Evolutionary conservation across 2,329 filamentous ascomycete genomes (phyloP), one percentile per base, ranked within the genome.

Genomic region (Juglanconis juglandina): DNA sequence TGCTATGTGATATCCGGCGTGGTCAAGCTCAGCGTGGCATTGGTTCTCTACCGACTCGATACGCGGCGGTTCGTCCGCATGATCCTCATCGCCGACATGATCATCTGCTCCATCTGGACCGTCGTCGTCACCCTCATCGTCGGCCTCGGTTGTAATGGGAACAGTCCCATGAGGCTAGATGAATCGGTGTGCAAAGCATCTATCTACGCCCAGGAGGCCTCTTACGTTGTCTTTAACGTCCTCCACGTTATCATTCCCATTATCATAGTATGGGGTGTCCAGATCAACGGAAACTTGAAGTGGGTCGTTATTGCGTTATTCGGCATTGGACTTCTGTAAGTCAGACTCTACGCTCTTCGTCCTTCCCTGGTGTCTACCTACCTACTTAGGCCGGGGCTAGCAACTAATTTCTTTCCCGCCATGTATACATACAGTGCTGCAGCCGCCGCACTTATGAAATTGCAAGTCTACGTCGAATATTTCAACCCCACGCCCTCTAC

Each of bases 271-370:
- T 63, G 61, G 61, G 56, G 60, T n/a, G 55, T 63, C 2, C 54
- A 61, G 34, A 51, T 63, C 24, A 47, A 33, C 3, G 56, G 24
- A 13, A 41, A 50, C 24, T 55, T 61, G 30, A 63, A 61, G 34
- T 54, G 49, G 51, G 53, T 46, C 32, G 59, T 63, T 8, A 52
- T 63, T 9, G 51, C 50, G 8, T 47, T 63, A 10, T 63, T 63
- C 37, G 34, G 54, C 46, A 48, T 63, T 42, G 61, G 61, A n/a
- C 47, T 63, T 9, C 51, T 63, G 61, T 63, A 33, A 63, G 61
- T 58, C n/a, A 5, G 3, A n/a, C 7, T 14, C 24, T 17, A 17
- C 17, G 17, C 17, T 17, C 17, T 17, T 17, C 17, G 17, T 17
- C 17, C 17, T 17, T 17, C 17, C 17, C 17, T 17, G 17, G 17